Evolutionary conservation across 2,329 filamentous ascomycete genomes (phyloP).

Genomic region (Clathrospora elynae): DNA sequence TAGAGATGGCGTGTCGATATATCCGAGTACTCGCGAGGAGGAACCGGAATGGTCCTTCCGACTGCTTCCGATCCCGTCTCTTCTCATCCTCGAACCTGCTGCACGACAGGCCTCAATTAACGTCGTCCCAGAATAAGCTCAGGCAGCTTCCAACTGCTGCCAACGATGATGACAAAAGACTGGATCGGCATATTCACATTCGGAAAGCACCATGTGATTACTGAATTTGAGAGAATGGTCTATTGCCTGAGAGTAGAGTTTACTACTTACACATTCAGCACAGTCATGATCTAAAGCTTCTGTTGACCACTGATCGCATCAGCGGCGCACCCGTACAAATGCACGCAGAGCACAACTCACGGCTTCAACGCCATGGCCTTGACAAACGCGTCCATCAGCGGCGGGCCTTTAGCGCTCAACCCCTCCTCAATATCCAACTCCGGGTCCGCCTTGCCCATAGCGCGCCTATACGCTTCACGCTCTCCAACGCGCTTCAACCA

Average conservation of each 20-base stretch:
- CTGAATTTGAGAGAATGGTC: no score
- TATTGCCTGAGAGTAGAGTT: neutral
- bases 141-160: no score
- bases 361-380: conserved; percentile 32
- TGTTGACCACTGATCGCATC: conserved; percentile 3
- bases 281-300: conserved; percentile 3
- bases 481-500: conserved; percentile 38
- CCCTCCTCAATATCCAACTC: conserved; percentile 44
- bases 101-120: conserved; percentile 9
- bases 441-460: conserved; percentile 64
- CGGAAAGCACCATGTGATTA: conserved; percentile 46
- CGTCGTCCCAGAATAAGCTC: no score
- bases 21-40: conserved; percentile 16
- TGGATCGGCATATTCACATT: conserved; percentile 29
- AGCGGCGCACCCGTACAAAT: conserved; percentile 6
- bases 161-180: conserved; percentile 18
- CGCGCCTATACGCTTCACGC: conserved; percentile 45
- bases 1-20: conserved; percentile 27
- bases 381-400: conserved; percentile 21
- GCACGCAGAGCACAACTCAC: conserved; percentile 15
- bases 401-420: conserved; percentile 37
- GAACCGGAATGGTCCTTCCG: conserved; percentile 16
- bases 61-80: conserved; percentile 11
- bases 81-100: conserved; percentile 15
- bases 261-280: no score